Percentiles rank a stretch among this genome's conserved stretches.
Conservation (phyloP, 2,329 filamentous ascomycete genomes). For the Fusarium brevicatenulatum region DNA sequence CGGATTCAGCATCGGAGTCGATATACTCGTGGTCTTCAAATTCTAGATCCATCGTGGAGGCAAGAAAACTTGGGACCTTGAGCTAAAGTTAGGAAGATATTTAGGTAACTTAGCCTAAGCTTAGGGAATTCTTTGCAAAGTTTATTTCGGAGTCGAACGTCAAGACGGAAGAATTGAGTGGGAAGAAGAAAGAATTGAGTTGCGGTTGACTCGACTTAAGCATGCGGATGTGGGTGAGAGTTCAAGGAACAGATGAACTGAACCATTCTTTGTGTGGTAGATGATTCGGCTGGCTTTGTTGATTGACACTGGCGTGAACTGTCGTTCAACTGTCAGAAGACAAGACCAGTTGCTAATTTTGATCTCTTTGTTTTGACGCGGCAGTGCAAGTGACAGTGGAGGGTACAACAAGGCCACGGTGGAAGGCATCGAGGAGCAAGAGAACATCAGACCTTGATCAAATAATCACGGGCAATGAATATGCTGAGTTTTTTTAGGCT, state of each 20-base stretch:
- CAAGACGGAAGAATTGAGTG: not conserved
- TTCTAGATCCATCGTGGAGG: not conserved
- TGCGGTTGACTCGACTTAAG: not conserved
- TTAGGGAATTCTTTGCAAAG: not conserved
- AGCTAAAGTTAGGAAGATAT: too few relatives aligned
- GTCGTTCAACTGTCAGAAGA: not conserved
- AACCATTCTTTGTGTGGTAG: not conserved
- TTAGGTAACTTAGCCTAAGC: accelerated
- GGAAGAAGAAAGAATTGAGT: not conserved
- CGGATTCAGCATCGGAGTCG: not conserved
- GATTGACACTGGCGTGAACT: not conserved
- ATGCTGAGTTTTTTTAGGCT: too few relatives aligned
- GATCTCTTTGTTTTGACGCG: not conserved
- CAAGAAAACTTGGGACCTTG: not conserved
- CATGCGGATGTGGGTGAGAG: not conserved
- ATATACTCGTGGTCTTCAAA: not conserved
- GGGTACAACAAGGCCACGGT: accelerated
- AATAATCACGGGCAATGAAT: too few relatives aligned
- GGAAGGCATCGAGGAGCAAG: too few relatives aligned
- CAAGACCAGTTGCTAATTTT: not conserved
- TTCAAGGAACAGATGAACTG: not conserved
- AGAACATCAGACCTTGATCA: too few relatives aligned
- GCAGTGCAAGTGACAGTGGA: not conserved
- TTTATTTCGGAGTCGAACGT: not conserved
- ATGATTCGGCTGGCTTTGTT: not conserved